phyloP scores from a whole-genome alignment of 495 filamentous ascomycete genomes.

The Hyaloscypha variabilis region DNA sequence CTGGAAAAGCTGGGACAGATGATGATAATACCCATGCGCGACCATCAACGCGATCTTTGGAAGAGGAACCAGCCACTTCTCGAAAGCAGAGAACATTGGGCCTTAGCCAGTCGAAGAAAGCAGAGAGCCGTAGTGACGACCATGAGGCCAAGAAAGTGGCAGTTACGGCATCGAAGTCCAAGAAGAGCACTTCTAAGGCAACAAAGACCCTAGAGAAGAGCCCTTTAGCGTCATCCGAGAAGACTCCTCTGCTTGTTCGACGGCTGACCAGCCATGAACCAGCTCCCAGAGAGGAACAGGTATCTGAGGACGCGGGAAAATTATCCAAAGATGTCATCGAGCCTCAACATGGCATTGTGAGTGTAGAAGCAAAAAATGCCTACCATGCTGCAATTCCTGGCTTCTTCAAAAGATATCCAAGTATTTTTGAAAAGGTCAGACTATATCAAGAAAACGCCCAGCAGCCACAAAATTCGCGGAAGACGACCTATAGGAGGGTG shows the following conservation, averaged over 20 bases:
- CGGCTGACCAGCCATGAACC: background rate
- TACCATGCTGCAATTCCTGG: too few relatives aligned
- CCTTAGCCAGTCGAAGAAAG: too few relatives aligned
- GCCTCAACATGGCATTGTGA: too few relatives aligned
- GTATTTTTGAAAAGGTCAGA: background rate
- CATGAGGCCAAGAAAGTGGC: background rate
- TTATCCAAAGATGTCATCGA: too few relatives aligned
- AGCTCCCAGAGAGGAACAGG: too few relatives aligned
- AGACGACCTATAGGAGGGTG: background rate
- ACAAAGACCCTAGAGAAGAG: slow-evolving; percentile 29
- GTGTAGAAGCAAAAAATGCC: too few relatives aligned
- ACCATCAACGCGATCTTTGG: too few relatives aligned
- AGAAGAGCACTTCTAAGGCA: slow-evolving; percentile 39
- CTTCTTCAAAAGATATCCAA: background rate
- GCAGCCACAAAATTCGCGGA: background rate
- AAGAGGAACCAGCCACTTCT: too few relatives aligned
- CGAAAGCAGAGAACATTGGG: too few relatives aligned
- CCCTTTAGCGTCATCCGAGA: background rate
- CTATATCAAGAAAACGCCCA: background rate
- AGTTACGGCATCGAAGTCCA: background rate
- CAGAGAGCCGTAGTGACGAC: background rate
- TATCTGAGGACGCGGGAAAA: too few relatives aligned
- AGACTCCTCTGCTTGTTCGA: background rate
- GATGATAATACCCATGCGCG: too few relatives aligned
- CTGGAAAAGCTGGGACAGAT: too few relatives aligned